Evolutionary conservation across 306 rosid genomes (phyloP).

Genomic region (Quercus aquifolioides): DNA sequence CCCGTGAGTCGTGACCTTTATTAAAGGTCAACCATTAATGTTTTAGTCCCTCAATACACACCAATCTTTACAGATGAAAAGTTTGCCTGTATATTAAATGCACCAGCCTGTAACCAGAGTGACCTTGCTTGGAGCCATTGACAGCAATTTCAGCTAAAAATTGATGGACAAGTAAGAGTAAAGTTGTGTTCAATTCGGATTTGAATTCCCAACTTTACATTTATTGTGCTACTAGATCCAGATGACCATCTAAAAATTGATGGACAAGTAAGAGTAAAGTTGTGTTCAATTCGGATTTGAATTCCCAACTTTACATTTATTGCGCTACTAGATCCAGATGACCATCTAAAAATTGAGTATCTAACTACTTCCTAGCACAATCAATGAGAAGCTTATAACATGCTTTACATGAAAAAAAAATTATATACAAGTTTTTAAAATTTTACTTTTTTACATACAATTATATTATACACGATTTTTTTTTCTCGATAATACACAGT

Average conservation of each 20-base stretch:
- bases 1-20: slow-evolving; percentile 24
- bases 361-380: slow-evolving; percentile 19
- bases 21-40: slow-evolving; percentile 46
- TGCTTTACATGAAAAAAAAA: background rate
- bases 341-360: slow-evolving; percentile 10
- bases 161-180: background rate
- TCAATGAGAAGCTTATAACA: slow-evolving; percentile 15
- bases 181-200: too few relatives aligned
- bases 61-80: background rate
- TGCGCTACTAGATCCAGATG: background rate
- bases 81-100: slow-evolving; percentile 36
- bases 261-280: background rate
- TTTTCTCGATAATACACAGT: too few relatives aligned
- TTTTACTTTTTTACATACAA: too few relatives aligned
- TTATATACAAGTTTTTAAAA: too few relatives aligned
- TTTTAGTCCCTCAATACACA: slow-evolving; percentile 19
- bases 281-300: slow-evolving; percentile 27
- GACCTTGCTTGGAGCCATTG: slow-evolving; percentile 1
- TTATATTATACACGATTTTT: too few relatives aligned
- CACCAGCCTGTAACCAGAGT: slow-evolving; percentile 28
- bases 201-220: too few relatives aligned
- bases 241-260: too few relatives aligned
- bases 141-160: background rate
- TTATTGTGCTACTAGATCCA: too few relatives aligned
- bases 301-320: background rate